Conservation (phyloP, 345 rosid genomes). For the Ceriops tagal region DNA sequence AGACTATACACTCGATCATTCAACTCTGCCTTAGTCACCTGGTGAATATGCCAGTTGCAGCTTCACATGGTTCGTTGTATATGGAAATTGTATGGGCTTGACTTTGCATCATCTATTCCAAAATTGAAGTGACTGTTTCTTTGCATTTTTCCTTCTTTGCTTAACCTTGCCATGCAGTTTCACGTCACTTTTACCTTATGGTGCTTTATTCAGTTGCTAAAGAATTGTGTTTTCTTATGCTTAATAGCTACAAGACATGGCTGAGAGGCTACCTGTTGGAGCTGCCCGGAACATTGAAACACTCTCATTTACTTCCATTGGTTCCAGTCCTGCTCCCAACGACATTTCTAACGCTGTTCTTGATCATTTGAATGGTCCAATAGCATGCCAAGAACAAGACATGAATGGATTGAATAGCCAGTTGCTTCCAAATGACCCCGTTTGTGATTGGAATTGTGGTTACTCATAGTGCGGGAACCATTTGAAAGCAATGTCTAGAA, state of each 20-base stretch:
- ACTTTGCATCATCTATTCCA: too few relatives aligned
- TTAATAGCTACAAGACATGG: constrained; percentile 77
- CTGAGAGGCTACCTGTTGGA: constrained; percentile 59
- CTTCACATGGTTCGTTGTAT: not conserved
- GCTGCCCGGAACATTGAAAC: constrained; percentile 20
- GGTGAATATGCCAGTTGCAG: not conserved
- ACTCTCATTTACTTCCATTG: constrained; percentile 46
- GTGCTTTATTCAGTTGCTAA: constrained; percentile 20
- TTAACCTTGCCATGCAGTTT: too few relatives aligned
- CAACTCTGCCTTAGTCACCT: not conserved
- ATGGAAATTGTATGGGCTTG: not conserved
- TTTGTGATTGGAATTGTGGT: constrained; percentile 43
- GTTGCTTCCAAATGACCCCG: constrained; percentile 44
- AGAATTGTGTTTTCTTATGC: constrained; percentile 10
- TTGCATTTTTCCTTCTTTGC: too few relatives aligned
- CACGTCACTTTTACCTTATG: not conserved
- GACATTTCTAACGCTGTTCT: constrained; percentile 13
- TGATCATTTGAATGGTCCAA: constrained; percentile 25
- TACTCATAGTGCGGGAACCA: constrained; percentile 45
- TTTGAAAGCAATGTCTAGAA: constrained; percentile 54
- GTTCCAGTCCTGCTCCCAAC: constrained; percentile 38
- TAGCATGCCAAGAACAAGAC: constrained; percentile 19
- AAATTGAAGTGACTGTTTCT: too few relatives aligned
- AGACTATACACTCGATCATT: too few relatives aligned
- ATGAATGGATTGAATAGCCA: constrained; percentile 22